These are phyloP conservation scores for Penicillium crystallinum DNA, from an alignment of 495 filamentous ascomycete genomes.

Conservation along the genomic window DNA sequence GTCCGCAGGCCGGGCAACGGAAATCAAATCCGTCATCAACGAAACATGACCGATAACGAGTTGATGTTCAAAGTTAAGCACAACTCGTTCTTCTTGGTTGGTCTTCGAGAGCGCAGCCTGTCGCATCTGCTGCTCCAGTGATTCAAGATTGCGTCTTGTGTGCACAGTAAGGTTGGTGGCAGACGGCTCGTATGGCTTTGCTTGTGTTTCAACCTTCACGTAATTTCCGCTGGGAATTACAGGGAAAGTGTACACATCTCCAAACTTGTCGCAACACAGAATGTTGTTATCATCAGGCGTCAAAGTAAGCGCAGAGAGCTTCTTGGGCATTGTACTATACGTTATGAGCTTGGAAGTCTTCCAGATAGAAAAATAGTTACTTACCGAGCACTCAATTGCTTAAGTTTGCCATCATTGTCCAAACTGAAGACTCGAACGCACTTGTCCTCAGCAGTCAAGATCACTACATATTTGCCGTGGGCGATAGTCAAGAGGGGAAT, in stretches of 20 bases:
- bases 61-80: conserved; percentile 60
- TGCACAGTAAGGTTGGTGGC: conserved; percentile 78
- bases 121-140: conserved; percentile 66
- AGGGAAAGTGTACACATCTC: conserved; percentile 89
- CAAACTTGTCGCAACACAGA: conserved; percentile 86
- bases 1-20: conserved; percentile 34
- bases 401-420: conserved; percentile 52
- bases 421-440: conserved; percentile 75
- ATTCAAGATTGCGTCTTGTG: conserved; percentile 68
- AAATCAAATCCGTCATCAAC: conserved; percentile 71
- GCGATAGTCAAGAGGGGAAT: conserved; percentile 55
- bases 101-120: conserved; percentile 30
- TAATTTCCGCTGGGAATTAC: conserved; percentile 50
- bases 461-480: conserved; percentile 62
- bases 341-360: conserved; percentile 7
- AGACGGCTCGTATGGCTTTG: conserved; percentile 45
- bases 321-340: conserved; percentile 78
- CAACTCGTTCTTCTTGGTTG: conserved; percentile 34
- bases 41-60: conserved; percentile 90
- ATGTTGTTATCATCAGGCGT: conserved; percentile 64
- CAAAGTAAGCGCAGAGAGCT: conserved; percentile 68
- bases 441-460: conserved; percentile 85
- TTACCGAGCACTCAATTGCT: conserved; percentile 69
- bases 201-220: conserved; percentile 13
- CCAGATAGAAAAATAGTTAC: background rate